Percentiles rank a stretch among this genome's conserved stretches.
Evolutionary conservation across 2,329 filamentous ascomycete species (phyloP).

Genomic region (Diaporthe sp.): DNA sequence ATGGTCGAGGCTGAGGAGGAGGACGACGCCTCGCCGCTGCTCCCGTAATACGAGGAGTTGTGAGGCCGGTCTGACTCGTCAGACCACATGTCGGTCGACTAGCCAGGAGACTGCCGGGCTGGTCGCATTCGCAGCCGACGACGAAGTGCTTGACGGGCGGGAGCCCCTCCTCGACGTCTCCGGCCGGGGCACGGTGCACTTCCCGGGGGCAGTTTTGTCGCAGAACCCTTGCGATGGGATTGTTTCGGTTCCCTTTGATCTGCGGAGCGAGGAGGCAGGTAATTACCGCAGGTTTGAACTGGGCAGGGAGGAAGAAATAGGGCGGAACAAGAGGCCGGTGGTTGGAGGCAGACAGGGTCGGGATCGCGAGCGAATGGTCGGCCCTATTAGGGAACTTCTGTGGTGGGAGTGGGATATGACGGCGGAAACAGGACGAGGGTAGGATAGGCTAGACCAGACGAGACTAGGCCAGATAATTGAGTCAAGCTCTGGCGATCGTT

Average conservation of each 20-base stretch:
- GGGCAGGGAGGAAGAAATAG: neutral
- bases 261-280: slow-evolving; percentile 5
- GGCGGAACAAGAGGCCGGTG: neutral
- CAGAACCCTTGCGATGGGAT: neutral
- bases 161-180: slow-evolving; percentile 22
- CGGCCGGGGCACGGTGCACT: slow-evolving; percentile 1
- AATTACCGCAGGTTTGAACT: neutral
- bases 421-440: slow-evolving; percentile 4
- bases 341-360: neutral
- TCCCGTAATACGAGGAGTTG: slow-evolving; percentile 16
- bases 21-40: slow-evolving; percentile 13
- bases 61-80: slow-evolving; percentile 40
- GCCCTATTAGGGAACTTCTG: neutral
- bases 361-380: slow-evolving; percentile 14
- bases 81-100: slow-evolving; percentile 43
- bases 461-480: slow-evolving; percentile 20
- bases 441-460: slow-evolving; percentile 13
- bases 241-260: neutral
- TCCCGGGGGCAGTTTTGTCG: neutral
- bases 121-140: slow-evolving; percentile 38
- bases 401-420: slow-evolving; percentile 22
- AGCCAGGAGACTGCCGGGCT: slow-evolving; percentile 27
- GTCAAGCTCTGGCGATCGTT: slow-evolving; percentile 30
- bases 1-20: slow-evolving; percentile 22
- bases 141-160: neutral